These are phyloP conservation scores for Tylopilus vinaceipallidus DNA, from an alignment of 768 basidiomycete species.

Conservation along the genomic window DNA sequence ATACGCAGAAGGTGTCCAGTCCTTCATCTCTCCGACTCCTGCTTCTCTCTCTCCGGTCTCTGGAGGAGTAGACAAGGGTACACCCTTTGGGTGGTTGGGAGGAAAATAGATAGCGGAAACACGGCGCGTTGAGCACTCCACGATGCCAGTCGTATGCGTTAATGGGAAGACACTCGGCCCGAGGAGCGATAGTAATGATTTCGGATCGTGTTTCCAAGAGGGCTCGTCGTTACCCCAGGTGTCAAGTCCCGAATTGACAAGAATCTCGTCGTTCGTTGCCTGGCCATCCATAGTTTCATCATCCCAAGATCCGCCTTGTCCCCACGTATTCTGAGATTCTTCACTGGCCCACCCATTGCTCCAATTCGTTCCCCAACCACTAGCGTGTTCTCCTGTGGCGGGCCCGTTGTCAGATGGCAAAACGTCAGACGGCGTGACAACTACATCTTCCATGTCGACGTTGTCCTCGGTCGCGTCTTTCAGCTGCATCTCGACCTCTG, in stretches of 20 bases:
- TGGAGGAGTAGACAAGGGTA: not conserved
- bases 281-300: conserved; percentile 8
- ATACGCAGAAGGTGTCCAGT: conserved; percentile 21
- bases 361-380: conserved; percentile 8
- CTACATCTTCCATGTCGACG: conserved; percentile 18
- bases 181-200: conserved; percentile 40
- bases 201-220: conserved; percentile 24
- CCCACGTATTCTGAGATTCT: conserved; percentile 11
- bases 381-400: not conserved
- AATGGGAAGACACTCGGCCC: conserved; percentile 57
- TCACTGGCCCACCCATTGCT: conserved; percentile 15
- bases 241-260: not conserved
- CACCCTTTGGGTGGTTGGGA: conserved; percentile 21
- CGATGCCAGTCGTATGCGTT: conserved; percentile 63
- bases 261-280: conserved; percentile 1
- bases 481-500: conserved; percentile 20
- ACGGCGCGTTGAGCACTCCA: conserved; percentile 63
- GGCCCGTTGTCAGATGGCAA: not conserved
- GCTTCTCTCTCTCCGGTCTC: conserved; percentile 3
- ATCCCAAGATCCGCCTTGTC: conserved; percentile 2
- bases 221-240: conserved; percentile 17
- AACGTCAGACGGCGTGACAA: not conserved
- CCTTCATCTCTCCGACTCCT: not conserved
- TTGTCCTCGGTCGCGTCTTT: conserved; percentile 32
- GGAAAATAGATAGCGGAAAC: conserved; percentile 48